These are phyloP conservation scores for Dittrichia graveolens DNA, from an alignment of 129 eudicot species.

Conservation along the genomic window DNA sequence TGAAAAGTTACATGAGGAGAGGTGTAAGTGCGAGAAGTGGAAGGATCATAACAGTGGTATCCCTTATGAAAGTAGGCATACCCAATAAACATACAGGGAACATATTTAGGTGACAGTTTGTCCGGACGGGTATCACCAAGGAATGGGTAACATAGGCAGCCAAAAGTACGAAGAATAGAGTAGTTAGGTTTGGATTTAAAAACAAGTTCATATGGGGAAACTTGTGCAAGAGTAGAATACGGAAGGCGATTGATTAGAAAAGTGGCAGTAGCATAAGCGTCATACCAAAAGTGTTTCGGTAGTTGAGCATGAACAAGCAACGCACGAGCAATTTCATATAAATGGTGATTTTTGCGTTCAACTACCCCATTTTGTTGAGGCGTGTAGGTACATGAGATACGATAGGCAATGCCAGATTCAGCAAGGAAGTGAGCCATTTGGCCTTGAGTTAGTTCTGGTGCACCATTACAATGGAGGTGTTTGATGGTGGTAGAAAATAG, in stretches of 20 bases:
- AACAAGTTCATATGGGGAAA: not conserved
- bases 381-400: not conserved
- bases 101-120: not conserved
- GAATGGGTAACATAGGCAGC: not conserved
- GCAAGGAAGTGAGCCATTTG: not conserved
- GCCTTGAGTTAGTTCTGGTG: too few relatives aligned
- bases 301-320: not conserved
- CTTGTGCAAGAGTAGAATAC: not conserved
- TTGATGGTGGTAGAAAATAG: not conserved
- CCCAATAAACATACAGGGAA: not conserved
- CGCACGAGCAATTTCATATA: not conserved
- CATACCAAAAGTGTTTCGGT: not conserved
- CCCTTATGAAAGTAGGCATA: not conserved
- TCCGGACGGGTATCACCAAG: not conserved
- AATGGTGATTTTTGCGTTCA: not conserved
- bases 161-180: not conserved
- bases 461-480: not conserved
- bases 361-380: not conserved
- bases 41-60: not conserved
- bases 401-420: not conserved
- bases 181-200: not conserved
- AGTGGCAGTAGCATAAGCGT: not conserved
- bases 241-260: not conserved
- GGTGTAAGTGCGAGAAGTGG: not conserved
- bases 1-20: not conserved